Base-by-base conservation (phyloP, 208 protist genomes). In the Acanthamoeba healyi region DNA sequence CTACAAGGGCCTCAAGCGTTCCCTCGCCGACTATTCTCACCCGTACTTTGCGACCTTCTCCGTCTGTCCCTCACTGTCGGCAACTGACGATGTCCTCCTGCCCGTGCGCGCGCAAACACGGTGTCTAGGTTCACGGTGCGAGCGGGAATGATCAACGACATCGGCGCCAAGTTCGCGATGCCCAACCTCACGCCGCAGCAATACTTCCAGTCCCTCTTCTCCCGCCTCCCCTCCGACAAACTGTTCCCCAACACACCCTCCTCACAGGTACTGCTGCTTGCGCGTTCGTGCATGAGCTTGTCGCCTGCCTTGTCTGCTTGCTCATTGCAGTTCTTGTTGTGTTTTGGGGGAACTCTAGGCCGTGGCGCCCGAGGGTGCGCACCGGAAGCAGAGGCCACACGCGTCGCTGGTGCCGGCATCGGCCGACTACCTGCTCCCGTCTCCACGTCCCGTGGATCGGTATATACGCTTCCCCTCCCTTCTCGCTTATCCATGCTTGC, bases 1-100 rank as follows among this genome's bases (percentile, higher is more conserved):
- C 46, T 44, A 90, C 49, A 56, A 65, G 82, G 38, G 32, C 49
- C 40, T 90, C 82, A 70, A 44, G 32, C 49, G 49, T 22, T 38
- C 29, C 32, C 82, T 49, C 32, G 32, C 40, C 26, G 82, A 90
- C 32, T 90, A 90, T 32, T 26, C 82, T 67, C 82, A 90, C 32
- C 82, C 82, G 82, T 90, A 90, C 32, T 12, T 38, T n/a, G n/a
- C 10, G 5, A 32, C 36, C 36, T 84, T 40, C 24, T 40, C 26
- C 74, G 9, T 84, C 26, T 40, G 36, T 19, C 14, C 26, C 24
- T 9, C 19, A 26, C 24, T 19, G n/a, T n/a, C n/a, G n/a, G n/a
- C n/a, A n/a, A n/a, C n/a, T n/a, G n/a, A n/a, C n/a, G n/a, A n/a
- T n/a, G n/a, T n/a, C n/a, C n/a, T n/a, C n/a, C n/a, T n/a, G n/a